Evolutionary conservation across 2,329 filamentous ascomycete genomes (phyloP), one percentile per base, ranked within the genome.

Genomic region (Phyllosticta capitalensis): DNA sequence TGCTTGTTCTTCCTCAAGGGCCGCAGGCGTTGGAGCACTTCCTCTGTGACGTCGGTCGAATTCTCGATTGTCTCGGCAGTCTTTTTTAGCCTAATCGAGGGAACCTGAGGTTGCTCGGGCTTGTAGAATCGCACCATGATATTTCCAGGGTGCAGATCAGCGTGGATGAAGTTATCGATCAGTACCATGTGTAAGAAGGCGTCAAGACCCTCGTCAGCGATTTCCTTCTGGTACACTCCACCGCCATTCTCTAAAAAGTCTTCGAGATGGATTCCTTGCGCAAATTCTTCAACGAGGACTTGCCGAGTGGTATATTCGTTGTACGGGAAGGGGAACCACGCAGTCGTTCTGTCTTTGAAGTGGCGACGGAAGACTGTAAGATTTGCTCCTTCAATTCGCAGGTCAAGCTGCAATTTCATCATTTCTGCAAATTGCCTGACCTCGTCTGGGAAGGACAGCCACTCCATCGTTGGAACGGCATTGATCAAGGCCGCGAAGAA

Each of bases 71-170:
- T 69, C 1, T 69, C 68, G 19, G 69, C 71, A 4, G 61, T 69
- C 33, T 68, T 67, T 45, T 71, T 64, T 56, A 70, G 67, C 9
- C 66, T 72, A 59, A 78, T 72, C 21, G 73, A 71, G 48, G 71
- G 71, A 5, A 86, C 75, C 54, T 87, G 83, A 0, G 92, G 82
- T 62, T 86, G 81, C 14, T 85, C 84, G 0, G 92, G 85, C 67
- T 92, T 86, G 74, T 97, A 96, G 77, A 99, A 99, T 63, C 95
- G 90, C 53, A 99, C 92, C 92, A 99, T 97, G 75, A 99, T 97
- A 72, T 99, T 99, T 24, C 94, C 94, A 0, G 94, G 94, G 70
- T 99, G 94, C 28, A 99, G 77, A 70, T 99, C 94, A 5, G 94
- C 92, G 69, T 99, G 94, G 24, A 96, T 87, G 72, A 99, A 99